phyloP scores from a whole-genome alignment of 108 stramenopile genomes.

The Skeletonema potamos region DNA sequence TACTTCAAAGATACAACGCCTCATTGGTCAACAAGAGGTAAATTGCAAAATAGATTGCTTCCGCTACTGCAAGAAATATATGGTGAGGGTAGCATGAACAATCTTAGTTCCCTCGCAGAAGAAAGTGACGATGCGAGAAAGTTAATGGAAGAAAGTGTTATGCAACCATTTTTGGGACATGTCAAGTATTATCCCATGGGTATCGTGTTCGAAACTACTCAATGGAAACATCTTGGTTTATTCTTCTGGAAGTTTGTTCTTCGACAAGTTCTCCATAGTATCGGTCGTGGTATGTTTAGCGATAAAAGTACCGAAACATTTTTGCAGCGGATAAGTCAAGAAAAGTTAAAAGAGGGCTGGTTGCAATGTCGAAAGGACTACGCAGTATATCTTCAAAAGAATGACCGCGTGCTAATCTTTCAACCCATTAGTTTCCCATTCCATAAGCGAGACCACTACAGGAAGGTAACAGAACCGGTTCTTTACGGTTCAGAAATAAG shows the following conservation, averaged over 20 bases:
- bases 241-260: conserved; percentile 91
- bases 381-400: conserved; percentile 67
- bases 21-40: conserved; percentile 95
- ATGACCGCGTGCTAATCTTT: conserved; percentile 68
- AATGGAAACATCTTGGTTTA: conserved; percentile 57
- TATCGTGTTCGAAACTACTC: conserved; percentile 59
- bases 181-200: conserved; percentile 72
- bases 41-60: conserved; percentile 89
- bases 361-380: conserved; percentile 89
- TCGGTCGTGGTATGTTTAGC: conserved; percentile 81
- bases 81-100: conserved; percentile 89
- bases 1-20: conserved; percentile 96
- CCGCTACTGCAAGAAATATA: conserved; percentile 94
- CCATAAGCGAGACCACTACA: conserved; percentile 54
- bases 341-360: conserved; percentile 64
- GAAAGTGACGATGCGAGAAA: conserved; percentile 83
- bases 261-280: conserved; percentile 73
- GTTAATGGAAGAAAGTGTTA: conserved; percentile 57
- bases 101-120: conserved; percentile 74
- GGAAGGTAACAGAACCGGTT: conserved; percentile 23
- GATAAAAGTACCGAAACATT: conserved; percentile 78
- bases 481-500: conserved; percentile 35
- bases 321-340: conserved; percentile 45
- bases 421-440: conserved; percentile 75
- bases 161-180: conserved; percentile 64